A percentile compares a stretch with the other conserved stretches of the same genome.
Conservation (phyloP, 768 basidiomycete species). For the Tylopilus cervinicoccineus region DNA sequence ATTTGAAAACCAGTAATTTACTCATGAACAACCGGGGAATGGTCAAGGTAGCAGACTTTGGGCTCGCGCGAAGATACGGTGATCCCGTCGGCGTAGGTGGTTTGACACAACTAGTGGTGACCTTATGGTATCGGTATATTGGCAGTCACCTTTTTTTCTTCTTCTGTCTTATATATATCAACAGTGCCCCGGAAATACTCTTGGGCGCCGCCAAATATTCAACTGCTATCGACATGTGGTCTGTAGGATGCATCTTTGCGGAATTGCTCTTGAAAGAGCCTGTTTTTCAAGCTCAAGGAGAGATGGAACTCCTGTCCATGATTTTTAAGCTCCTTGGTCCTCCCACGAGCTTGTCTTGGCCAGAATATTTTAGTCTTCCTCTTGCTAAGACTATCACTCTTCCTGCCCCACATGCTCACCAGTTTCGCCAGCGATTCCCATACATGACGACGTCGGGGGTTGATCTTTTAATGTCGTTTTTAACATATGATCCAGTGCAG, state of each 20-base stretch:
- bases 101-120: slow-evolving; percentile 97
- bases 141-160: slow-evolving; percentile 9
- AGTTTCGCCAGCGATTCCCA: slow-evolving; percentile 82
- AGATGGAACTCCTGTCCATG: slow-evolving; percentile 88
- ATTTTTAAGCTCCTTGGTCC: slow-evolving; percentile 94
- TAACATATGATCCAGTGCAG: slow-evolving; percentile 86
- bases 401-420: slow-evolving; percentile 68
- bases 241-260: slow-evolving; percentile 97
- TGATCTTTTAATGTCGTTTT: slow-evolving; percentile 74
- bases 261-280: slow-evolving; percentile 94
- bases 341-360: slow-evolving; percentile 87
- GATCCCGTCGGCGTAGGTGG: slow-evolving; percentile 96
- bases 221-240: slow-evolving; percentile 98
- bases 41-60: slow-evolving; percentile 98
- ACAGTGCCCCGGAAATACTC: slow-evolving; percentile 91
- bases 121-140: slow-evolving; percentile 94
- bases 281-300: slow-evolving; percentile 95
- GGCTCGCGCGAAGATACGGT: slow-evolving; percentile 91
- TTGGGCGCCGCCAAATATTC: slow-evolving; percentile 92
- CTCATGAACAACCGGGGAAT: slow-evolving; percentile 99
- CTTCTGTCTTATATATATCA: slow-evolving; percentile 9
- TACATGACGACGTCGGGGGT: slow-evolving; percentile 81
- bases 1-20: slow-evolving; percentile 95
- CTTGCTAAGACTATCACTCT: slow-evolving; percentile 74
- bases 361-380: slow-evolving; percentile 75